phyloP scores from a whole-genome alignment of 2,329 filamentous ascomycete genomes.

The Microsporum ferrugineum region DNA sequence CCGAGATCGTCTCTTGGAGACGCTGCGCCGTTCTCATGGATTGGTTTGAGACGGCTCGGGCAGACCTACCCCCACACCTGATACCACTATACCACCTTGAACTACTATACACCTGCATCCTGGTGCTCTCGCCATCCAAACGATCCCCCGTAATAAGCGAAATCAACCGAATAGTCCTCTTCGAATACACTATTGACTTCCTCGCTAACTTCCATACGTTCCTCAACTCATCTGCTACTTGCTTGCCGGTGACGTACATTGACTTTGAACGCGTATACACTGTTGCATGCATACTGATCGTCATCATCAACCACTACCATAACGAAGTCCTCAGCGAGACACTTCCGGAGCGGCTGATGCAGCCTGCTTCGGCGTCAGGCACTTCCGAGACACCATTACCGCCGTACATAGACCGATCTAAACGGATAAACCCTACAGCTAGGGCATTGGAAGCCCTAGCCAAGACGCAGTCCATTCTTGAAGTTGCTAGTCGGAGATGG shows the following conservation, averaged over 20 bases:
- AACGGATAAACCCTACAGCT: not conserved
- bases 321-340: slow-evolving; percentile 11
- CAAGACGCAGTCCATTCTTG: slow-evolving; percentile 25
- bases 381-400: not conserved
- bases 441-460: slow-evolving; percentile 20
- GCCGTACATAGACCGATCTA: not conserved
- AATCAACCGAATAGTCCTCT: slow-evolving; percentile 69
- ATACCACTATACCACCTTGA: slow-evolving; percentile 76
- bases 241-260: slow-evolving; percentile 69
- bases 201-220: slow-evolving; percentile 61
- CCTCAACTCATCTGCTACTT: slow-evolving; percentile 47
- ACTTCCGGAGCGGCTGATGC: not conserved
- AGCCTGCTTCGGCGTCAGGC: not conserved
- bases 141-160: slow-evolving; percentile 58
- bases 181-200: slow-evolving; percentile 77
- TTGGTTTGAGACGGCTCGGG: slow-evolving; percentile 70
- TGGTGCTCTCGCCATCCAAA: slow-evolving; percentile 72
- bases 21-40: slow-evolving; percentile 49
- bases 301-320: slow-evolving; percentile 35
- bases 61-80: slow-evolving; percentile 52
- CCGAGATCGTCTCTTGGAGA: slow-evolving; percentile 40
- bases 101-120: slow-evolving; percentile 78
- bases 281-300: slow-evolving; percentile 47
- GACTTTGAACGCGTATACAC: slow-evolving; percentile 77
- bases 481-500: slow-evolving; percentile 27